phyloP scores from a whole-genome alignment of 257 asterid genomes.

The Solanum pennellii region DNA sequence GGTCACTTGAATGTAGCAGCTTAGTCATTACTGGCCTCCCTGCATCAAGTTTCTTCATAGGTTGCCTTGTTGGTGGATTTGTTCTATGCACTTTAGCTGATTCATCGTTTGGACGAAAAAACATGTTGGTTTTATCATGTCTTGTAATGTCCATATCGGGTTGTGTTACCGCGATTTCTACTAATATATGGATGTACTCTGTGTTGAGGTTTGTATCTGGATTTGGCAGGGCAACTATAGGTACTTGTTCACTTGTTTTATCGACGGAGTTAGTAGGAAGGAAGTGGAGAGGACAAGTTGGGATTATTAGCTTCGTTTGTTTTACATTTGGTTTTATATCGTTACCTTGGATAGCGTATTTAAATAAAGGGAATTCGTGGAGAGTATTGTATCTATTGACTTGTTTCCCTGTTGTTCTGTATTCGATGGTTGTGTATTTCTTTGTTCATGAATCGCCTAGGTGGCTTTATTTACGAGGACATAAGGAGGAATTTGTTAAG shows the following conservation, averaged over 20 bases:
- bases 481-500: constrained; percentile 31
- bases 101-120: constrained; percentile 54
- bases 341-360: constrained; percentile 32
- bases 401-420: constrained; percentile 24
- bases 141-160: constrained; percentile 47
- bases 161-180: constrained; percentile 26
- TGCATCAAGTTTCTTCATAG: constrained; percentile 44
- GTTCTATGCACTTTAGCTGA: constrained; percentile 53
- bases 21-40: constrained; percentile 52
- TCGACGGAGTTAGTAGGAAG: constrained; percentile 57
- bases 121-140: constrained; percentile 23
- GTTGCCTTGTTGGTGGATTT: constrained; percentile 56
- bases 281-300: constrained; percentile 45
- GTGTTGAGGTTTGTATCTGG: constrained; percentile 35
- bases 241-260: constrained; percentile 48
- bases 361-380: constrained; percentile 38
- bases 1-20: constrained; percentile 58
- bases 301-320: constrained; percentile 39
- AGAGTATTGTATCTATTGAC: constrained; percentile 46
- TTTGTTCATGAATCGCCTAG: constrained; percentile 56
- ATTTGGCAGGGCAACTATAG: constrained; percentile 37
- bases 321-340: constrained; percentile 65
- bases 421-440: constrained; percentile 13
- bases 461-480: constrained; percentile 59
- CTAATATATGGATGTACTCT: constrained; percentile 35